Conservation (phyloP, 1,284 basidiomycete genomes). For the Irpex rosettiformis region DNA sequence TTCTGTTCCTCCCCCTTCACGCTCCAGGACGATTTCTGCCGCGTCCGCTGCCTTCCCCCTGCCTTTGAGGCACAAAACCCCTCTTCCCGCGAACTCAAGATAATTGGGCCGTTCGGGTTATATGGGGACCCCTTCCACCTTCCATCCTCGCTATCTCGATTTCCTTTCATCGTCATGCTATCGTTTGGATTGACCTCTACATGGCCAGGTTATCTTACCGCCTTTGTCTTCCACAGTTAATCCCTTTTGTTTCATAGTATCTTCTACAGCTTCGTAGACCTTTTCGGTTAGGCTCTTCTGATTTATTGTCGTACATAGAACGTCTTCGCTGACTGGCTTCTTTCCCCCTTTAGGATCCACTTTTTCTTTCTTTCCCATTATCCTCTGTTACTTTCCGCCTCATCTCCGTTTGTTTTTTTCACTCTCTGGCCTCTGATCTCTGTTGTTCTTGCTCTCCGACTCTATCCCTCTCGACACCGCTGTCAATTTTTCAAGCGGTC, state of each 20-base stretch:
- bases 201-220: conserved; percentile 15
- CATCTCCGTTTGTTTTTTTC: not conserved
- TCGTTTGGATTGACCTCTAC: conserved; percentile 8
- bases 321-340: not conserved
- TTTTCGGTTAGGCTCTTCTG: conserved; percentile 10
- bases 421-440: not conserved
- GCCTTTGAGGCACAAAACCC: conserved; percentile 29
- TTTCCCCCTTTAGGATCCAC: not conserved
- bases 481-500: conserved; percentile 13
- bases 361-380: not conserved
- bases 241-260: conserved; percentile 12
- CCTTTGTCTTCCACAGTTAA: conserved; percentile 10
- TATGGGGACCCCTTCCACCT: conserved; percentile 12
- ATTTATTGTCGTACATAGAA: conserved; percentile 3
- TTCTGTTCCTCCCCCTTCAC: conserved; percentile 11
- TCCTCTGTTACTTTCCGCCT: not conserved
- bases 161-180: conserved; percentile 6
- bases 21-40: conserved; percentile 17
- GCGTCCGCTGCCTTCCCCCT: conserved; percentile 19
- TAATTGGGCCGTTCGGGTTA: conserved; percentile 14
- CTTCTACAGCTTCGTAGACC: conserved; percentile 10
- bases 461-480: conserved; percentile 2
- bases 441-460: not conserved
- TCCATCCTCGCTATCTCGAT: conserved; percentile 5
- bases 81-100: conserved; percentile 21